A percentile compares a stretch with the other conserved stretches of the same genome.
Conservation (phyloP, 1,139 yeast genomes). For the Neolecta irregularis region DNA sequence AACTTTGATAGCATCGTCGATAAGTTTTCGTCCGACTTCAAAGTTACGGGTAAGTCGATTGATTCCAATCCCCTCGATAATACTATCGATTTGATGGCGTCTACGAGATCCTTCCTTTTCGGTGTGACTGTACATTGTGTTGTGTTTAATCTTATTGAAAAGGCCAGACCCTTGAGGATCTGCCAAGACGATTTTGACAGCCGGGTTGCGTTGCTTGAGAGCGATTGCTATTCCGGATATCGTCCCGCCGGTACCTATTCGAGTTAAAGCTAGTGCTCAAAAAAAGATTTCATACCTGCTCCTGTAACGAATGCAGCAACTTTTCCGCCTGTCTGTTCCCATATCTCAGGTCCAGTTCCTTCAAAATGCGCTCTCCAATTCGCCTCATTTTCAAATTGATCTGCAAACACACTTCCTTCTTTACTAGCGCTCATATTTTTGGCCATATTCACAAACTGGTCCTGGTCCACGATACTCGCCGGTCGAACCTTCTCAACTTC, state of each 20-base stretch:
- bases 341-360: constrained; percentile 86
- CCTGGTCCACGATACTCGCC: constrained; percentile 86
- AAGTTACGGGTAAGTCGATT: constrained; percentile 77
- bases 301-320: constrained; percentile 74
- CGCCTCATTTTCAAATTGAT: constrained; percentile 84
- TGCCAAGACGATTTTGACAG: constrained; percentile 41
- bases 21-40: constrained; percentile 38
- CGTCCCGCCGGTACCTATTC: constrained; percentile 61
- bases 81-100: constrained; percentile 89
- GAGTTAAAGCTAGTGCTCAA: constrained; percentile 26
- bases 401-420: constrained; percentile 68
- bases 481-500: constrained; percentile 79
- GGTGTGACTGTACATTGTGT: constrained; percentile 81
- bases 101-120: constrained; percentile 89
- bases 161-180: constrained; percentile 96
- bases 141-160: constrained; percentile 65
- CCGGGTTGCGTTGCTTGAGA: constrained; percentile 38
- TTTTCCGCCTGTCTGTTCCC: constrained; percentile 44
- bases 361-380: constrained; percentile 76
- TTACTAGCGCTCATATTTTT: constrained; percentile 53
- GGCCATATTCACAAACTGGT: constrained; percentile 85
- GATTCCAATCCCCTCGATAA: constrained; percentile 86
- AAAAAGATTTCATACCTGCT: constrained; percentile 28
- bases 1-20: constrained; percentile 71
- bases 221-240: constrained; percentile 73